Evolutionary conservation across 2,329 filamentous ascomycete species (phyloP), one percentile per base, ranked within the genome.

Genomic region (Metarhizium rileyi): DNA sequence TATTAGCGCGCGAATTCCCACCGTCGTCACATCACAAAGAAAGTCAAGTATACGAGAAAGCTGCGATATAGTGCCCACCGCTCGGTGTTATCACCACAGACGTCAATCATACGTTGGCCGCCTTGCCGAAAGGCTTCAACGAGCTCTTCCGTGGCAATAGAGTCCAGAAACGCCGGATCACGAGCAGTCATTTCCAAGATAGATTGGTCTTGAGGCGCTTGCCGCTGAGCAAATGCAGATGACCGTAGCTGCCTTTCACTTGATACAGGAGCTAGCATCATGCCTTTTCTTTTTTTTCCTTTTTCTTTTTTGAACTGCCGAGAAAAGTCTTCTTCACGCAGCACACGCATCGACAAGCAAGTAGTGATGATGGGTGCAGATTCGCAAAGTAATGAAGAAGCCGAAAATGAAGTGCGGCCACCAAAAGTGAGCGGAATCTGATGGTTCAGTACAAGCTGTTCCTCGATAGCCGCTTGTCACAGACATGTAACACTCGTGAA

Each of bases 11-110:
- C 14, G n/a, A 5, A 18, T 25, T 23, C 20, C 7, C 9, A 23
- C 38, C 2, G 12, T 25, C 22, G 22, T 42, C 43, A n/a, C 22
- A 8, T 30, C 9, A 20, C 16, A 16, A 50, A 45, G 47, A 40
- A 27, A 49, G 33, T 44, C 53, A n/a, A 23, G 14, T 53, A 47
- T 64, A 63, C 62, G 50, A 56, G 51, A 40, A 57, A 57, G 47
- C 43, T 47, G 43, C 56, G 52, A 42, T 59, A 60, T 35, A 55
- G 52, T n/a, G 52, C 52, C 54, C 56, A 58, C 26, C 57, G 50
- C 23, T 51, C 52, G 22, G 49, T 45, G 46, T 56, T 52, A 27
- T 56, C 50, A n/a, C 49, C 53, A 20, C 55, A 56, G 22, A 54
- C 38, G 25, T 56, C 30, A 25, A 61, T 47, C 41, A 58, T 50